Percentiles rank a stretch among this genome's conserved stretches.
Conservation (phyloP, 208 protist genomes). For the Wallacemonas sp. region DNA sequence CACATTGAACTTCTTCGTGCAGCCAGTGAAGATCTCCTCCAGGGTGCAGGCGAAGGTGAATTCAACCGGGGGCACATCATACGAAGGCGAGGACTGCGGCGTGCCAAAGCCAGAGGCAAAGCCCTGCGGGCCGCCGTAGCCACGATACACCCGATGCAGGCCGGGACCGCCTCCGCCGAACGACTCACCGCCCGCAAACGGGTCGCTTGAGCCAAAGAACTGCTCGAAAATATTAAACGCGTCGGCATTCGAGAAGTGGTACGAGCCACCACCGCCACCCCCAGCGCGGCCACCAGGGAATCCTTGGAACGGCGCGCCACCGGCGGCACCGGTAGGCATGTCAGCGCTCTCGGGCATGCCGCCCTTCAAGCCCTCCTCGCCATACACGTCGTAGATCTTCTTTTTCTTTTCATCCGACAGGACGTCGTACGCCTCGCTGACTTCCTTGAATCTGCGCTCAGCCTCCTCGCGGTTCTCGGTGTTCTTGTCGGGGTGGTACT, state of each 20-base stretch:
- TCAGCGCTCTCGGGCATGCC: constrained; percentile 47
- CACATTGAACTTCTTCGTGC: constrained; percentile 94
- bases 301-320: constrained; percentile 53
- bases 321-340: constrained; percentile 43
- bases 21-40: constrained; percentile 98
- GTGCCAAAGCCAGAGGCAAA: constrained; percentile 74
- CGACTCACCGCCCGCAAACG: constrained; percentile 80
- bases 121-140: constrained; percentile 76
- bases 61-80: constrained; percentile 85
- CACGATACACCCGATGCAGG: constrained; percentile 81
- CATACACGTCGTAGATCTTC: constrained; percentile 97
- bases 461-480: constrained; percentile 79
- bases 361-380: constrained; percentile 95
- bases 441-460: constrained; percentile 92
- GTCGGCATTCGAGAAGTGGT: constrained; percentile 74
- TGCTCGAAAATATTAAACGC: constrained; percentile 90
- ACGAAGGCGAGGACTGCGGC: constrained; percentile 84
- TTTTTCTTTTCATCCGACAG: constrained; percentile 96
- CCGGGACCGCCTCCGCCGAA: constrained; percentile 86
- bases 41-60: constrained; percentile 94
- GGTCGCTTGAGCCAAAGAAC: constrained; percentile 80
- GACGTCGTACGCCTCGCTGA: constrained; percentile 98
- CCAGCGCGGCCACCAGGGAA: constrained; percentile 54
- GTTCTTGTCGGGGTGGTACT: constrained; percentile 95
- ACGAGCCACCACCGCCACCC: constrained; percentile 32